phyloP scores from a whole-genome alignment of 2,329 filamentous ascomycete species.

The Xylaria sp. region DNA sequence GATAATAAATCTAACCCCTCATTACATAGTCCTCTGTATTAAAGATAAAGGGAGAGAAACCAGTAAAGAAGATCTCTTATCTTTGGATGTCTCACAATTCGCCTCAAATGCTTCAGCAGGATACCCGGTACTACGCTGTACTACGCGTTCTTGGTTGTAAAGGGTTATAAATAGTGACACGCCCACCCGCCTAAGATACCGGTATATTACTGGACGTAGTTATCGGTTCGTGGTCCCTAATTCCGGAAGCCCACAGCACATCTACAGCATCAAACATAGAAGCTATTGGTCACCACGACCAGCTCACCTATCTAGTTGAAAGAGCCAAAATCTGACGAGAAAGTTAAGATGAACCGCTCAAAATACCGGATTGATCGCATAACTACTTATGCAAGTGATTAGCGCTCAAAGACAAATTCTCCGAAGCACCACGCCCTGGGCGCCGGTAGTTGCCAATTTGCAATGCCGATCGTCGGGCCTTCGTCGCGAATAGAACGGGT shows the following conservation, averaged over 20 bases:
- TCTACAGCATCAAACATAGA: not conserved
- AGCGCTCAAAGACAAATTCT: conserved; percentile 13
- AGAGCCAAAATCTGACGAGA: not conserved
- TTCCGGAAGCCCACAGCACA: conserved; percentile 16
- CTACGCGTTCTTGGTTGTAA: not conserved
- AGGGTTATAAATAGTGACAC: conserved; percentile 23
- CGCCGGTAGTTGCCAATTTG: conserved; percentile 27
- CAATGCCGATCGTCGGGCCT: conserved; percentile 28
- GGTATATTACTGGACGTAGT: not conserved
- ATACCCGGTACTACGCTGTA: not conserved
- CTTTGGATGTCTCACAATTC: not conserved
- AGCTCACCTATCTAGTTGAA: not conserved
- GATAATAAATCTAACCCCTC: not conserved
- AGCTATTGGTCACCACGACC: not conserved
- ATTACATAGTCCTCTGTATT: too few species aligned
- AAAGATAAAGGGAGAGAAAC: not conserved
- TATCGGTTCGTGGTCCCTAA: conserved; percentile 24
- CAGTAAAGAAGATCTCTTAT: not conserved
- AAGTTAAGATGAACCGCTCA: not conserved
- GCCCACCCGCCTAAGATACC: not conserved
- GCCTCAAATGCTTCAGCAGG: not conserved
- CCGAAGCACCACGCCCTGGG: not conserved
- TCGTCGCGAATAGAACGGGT: not conserved
- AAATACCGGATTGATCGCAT: not conserved
- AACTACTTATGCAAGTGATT: conserved; percentile 8